Base-by-base conservation (phyloP, 768 basidiomycete genomes). In the Chalciporus piperatus region DNA sequence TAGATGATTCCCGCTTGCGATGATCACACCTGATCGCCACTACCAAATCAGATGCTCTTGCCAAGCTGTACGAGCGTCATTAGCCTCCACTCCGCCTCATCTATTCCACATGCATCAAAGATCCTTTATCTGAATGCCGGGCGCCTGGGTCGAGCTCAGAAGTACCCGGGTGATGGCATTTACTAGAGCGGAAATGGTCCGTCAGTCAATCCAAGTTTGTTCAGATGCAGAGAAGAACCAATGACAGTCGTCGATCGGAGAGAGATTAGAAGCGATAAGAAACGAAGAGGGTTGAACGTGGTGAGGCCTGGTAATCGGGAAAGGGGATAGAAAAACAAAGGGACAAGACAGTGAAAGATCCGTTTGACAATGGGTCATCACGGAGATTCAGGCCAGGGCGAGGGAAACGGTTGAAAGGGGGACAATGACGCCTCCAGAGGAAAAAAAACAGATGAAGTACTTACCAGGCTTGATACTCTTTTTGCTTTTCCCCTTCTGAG, bases 121-220 rank as follows among this genome's bases (percentile, higher is more conserved):
- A 74, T 94, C 93, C 49, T 82, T 80, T 69, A 97, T 80, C 61
- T 82, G 87, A 67, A 97, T 94, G 14, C 89, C 88, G n/a, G 93
- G 94, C 16, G 92, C 92, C 59, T 87, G 86, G 25, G 80, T 81
- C 22, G 92, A 89, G 67, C 91, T 95, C 37, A 97, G 79, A 61
- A 91, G 76, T 20, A 94, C 87, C 58, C 83, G 84, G n/a, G 74
- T 77, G 62, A 97, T 90, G 9, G 83, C 75, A 33, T 85, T 91
- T 46, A 83, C 89, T 90, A 28, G 11, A 45, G 32, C 33, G 35
- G 10, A 37, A 11, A 43, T 22, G 37, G 16, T 32, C 43, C 44
- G 27, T 67, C 48, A 60, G 52, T 54, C 41, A 52, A 44, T 38
- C 42, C 43, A 49, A 25, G 46, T 35, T 28, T 32, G 9, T 45